Percentiles rank a stretch among this genome's conserved stretches.
phyloP scores from a whole-genome alignment of 805 yeast species.

The Teunomyces aglyptinius region DNA sequence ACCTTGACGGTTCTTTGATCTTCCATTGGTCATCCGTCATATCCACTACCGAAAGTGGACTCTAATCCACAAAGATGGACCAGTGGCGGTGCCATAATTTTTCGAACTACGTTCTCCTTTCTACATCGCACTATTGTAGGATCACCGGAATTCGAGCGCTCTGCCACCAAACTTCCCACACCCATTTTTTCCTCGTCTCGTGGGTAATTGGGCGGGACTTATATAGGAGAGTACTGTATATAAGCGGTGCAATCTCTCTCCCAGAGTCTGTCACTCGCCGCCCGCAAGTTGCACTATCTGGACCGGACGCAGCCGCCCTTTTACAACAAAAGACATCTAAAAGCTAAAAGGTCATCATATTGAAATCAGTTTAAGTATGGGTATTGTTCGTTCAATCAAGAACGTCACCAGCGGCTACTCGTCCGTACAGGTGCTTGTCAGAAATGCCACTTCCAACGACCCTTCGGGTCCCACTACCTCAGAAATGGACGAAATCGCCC shows the following conservation, averaged over 20 bases:
- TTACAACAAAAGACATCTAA: not conserved
- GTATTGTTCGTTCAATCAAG: constrained; percentile 75
- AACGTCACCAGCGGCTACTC: constrained; percentile 91
- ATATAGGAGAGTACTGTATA: no score
- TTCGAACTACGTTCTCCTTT: no score
- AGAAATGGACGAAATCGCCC: constrained; percentile 79
- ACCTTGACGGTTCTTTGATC: not conserved
- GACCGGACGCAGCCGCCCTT: not conserved
- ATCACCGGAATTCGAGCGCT: no score
- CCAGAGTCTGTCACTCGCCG: not conserved
- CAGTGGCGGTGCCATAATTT: no score
- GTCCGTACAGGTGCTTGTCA: constrained; percentile 77
- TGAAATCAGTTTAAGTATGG: not conserved
- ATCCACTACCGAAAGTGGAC: no score
- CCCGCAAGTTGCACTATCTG: not conserved
- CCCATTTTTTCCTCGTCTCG: no score
- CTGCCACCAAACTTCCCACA: no score
- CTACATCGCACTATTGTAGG: no score
- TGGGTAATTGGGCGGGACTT: no score
- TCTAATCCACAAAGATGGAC: no score
- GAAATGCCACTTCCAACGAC: constrained; percentile 91
- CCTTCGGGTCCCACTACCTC: constrained; percentile 77
- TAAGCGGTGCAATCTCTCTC: no score
- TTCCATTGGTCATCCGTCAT: not conserved
- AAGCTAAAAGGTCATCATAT: no score